Evolutionary conservation across 225 moss, liverwort and hornwort species (phyloP), one percentile per base, ranked within the genome.

Genomic region (Physcomitrium patens): DNA sequence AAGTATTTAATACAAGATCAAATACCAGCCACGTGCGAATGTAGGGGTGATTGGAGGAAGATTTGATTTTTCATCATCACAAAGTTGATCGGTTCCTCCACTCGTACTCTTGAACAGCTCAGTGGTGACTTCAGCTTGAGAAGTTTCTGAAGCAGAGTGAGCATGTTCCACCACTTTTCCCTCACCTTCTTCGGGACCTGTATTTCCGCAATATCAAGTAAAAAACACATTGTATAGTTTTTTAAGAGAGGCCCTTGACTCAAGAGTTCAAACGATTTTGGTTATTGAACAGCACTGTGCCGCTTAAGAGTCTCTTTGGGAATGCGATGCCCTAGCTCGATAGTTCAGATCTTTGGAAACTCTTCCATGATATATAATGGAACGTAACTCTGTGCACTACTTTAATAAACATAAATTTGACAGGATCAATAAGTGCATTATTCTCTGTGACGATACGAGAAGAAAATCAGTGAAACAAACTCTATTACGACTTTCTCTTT

Each of bases 31-130:
- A 60, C 89, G 86, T 31, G 87, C 86, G 54, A 91, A 91, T 0
- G 79, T 84, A 10, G 93, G 93, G 27, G 93, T 93, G 31, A 91
- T 89, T 55, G 93, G 91, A 10, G 93, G 86, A 16, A 91, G 73
- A 19, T 91, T 89, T 76, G 69, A n/a, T 45, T 89, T 93, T 45
- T 86, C 78, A 58, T 60, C 80, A 24, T 83, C 82, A 12, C 77
- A 75, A 42, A 75, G 73, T 54, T 63, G 82, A 51, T 91, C 89
- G 45, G 84, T 68, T 55, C 60, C 82, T n/a, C 83, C 78, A 63
- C 83, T 83, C 83, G 79, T 79, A 65, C 79, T 75, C 50, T 86
- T 89, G 22, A 75, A 24, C 72, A 91, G 53, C 61, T 89, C 91
- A 46, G 83, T 71, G 5, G 85, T 82, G 23, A 81, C 85, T 42